Evolutionary conservation across 768 basidiomycete species (phyloP).

Genomic region (Xerocomus potaroensis): DNA sequence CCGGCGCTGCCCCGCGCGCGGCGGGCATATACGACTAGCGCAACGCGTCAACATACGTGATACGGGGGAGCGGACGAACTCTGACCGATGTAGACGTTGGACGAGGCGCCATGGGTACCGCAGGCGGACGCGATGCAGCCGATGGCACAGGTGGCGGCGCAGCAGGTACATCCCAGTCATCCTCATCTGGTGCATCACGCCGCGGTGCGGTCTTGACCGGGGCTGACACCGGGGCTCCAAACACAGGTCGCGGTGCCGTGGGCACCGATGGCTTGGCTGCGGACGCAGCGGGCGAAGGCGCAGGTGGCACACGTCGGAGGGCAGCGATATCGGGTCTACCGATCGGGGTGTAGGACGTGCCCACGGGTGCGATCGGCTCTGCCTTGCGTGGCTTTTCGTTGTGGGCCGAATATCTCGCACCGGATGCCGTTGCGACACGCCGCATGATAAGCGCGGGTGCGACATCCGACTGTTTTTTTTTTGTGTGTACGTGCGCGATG

Average conservation of each 20-base stretch:
- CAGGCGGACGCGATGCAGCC: slow-evolving; percentile 46
- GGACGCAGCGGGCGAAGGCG: slow-evolving; percentile 10
- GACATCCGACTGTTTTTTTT: slow-evolving; percentile 90
- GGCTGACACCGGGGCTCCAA: slow-evolving; percentile 44
- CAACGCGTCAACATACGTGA: too few species aligned
- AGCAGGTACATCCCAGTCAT: slow-evolving; percentile 57
- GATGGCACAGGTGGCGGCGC: slow-evolving; percentile 41
- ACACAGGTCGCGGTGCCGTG: slow-evolving; percentile 45
- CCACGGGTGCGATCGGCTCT: slow-evolving; percentile 80
- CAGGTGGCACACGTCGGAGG: slow-evolving; percentile 44
- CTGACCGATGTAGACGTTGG: slow-evolving; percentile 37
- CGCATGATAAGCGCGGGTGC: slow-evolving; percentile 75
- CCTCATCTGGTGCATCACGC: slow-evolving; percentile 43
- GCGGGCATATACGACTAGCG: slow-evolving; percentile 23
- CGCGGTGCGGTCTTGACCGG: too few species aligned
- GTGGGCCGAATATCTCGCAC: slow-evolving; percentile 85
- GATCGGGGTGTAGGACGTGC: slow-evolving; percentile 70
- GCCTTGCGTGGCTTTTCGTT: slow-evolving; percentile 67
- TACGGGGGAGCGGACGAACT: too few species aligned
- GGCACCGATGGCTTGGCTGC: slow-evolving; percentile 32
- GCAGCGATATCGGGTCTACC: slow-evolving; percentile 69
- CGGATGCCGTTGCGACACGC: slow-evolving; percentile 83
- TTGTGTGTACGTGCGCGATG: too few species aligned
- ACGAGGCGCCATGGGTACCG: slow-evolving; percentile 38
- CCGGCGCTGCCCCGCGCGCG: slow-evolving; percentile 26